phyloP scores from a whole-genome alignment of 768 basidiomycete species.

The Boletus fagicola region DNA sequence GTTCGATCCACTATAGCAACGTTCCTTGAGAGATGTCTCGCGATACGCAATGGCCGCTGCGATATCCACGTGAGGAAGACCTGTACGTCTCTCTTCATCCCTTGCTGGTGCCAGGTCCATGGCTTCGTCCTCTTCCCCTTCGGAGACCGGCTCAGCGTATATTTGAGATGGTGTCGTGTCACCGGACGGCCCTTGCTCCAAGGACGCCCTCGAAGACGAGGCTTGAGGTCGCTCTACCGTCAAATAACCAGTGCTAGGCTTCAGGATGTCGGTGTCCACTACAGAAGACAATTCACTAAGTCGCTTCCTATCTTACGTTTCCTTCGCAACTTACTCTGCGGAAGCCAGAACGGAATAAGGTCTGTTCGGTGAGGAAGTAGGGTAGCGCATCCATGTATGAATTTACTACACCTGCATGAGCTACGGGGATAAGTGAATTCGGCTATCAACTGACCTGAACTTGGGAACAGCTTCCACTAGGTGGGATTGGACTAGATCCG shows the following conservation, averaged over 20 bases:
- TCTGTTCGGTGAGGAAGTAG: slow-evolving; percentile 90
- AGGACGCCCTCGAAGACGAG: slow-evolving; percentile 45
- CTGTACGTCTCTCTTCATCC: slow-evolving; percentile 81
- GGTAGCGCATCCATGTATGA: slow-evolving; percentile 95
- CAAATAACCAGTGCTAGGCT: slow-evolving; percentile 80
- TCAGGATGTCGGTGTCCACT: slow-evolving; percentile 96
- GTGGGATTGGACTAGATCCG: slow-evolving; percentile 92
- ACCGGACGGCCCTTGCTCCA: slow-evolving; percentile 44
- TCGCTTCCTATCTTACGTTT: neutral
- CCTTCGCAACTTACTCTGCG: slow-evolving; percentile 64
- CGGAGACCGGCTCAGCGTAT: slow-evolving; percentile 90
- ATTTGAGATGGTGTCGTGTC: slow-evolving; percentile 39
- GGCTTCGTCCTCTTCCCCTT: slow-evolving; percentile 90
- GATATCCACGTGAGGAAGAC: slow-evolving; percentile 69
- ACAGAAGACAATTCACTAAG: neutral
- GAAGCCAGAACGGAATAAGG: slow-evolving; percentile 97
- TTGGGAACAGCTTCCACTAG: slow-evolving; percentile 97
- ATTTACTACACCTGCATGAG: slow-evolving; percentile 56
- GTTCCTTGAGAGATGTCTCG: slow-evolving; percentile 71
- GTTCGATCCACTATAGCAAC: slow-evolving; percentile 10
- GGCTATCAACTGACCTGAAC: slow-evolving; percentile 62
- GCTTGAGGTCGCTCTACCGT: slow-evolving; percentile 71
- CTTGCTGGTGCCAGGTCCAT: slow-evolving; percentile 62
- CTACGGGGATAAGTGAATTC: neutral
- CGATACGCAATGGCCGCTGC: slow-evolving; percentile 85